Conservation (phyloP, 495 filamentous ascomycete species). For the Aspergillus cristatus region DNA sequence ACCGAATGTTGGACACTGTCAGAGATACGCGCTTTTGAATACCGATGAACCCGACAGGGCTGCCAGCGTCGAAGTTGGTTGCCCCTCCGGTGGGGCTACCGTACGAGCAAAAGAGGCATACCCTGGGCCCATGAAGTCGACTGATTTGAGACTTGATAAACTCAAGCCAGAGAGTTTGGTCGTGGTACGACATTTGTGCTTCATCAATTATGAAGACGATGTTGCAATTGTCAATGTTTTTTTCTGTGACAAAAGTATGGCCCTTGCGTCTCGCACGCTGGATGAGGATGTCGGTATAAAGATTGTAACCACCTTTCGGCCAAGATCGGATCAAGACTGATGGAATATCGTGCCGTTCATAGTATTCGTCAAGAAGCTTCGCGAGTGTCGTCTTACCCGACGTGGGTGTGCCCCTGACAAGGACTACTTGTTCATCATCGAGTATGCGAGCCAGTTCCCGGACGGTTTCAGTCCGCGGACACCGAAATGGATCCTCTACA, state of each 20-base stretch:
- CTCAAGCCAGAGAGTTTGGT: slow-evolving; percentile 7
- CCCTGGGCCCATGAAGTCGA: slow-evolving; percentile 3
- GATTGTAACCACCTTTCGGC: not conserved
- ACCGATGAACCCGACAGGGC: slow-evolving; percentile 1
- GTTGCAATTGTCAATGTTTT: slow-evolving; percentile 1
- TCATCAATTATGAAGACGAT: slow-evolving; percentile 14
- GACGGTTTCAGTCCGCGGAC: slow-evolving; percentile 5
- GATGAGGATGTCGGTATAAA: not conserved
- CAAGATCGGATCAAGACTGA: slow-evolving; percentile 1
- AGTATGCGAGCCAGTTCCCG: slow-evolving; percentile 3
- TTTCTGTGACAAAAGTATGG: not conserved
- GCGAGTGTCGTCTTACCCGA: slow-evolving; percentile 8
- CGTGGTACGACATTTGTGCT: slow-evolving; percentile 11
- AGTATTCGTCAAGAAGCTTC: slow-evolving; percentile 3
- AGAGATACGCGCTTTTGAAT: slow-evolving; percentile 7
- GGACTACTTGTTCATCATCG: slow-evolving; percentile 3
- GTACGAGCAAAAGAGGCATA: slow-evolving; percentile 15
- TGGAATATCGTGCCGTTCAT: not conserved
- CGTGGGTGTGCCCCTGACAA: slow-evolving; percentile 6
- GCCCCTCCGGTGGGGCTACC: slow-evolving; percentile 7
- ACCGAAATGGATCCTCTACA: not conserved
- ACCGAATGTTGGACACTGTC: not conserved
- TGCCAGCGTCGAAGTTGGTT: not conserved
- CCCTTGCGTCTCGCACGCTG: not conserved
- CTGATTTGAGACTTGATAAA: slow-evolving; percentile 11